Conservation (phyloP, 2,329 filamentous ascomycete genomes). For the Fusarium burgessii region DNA sequence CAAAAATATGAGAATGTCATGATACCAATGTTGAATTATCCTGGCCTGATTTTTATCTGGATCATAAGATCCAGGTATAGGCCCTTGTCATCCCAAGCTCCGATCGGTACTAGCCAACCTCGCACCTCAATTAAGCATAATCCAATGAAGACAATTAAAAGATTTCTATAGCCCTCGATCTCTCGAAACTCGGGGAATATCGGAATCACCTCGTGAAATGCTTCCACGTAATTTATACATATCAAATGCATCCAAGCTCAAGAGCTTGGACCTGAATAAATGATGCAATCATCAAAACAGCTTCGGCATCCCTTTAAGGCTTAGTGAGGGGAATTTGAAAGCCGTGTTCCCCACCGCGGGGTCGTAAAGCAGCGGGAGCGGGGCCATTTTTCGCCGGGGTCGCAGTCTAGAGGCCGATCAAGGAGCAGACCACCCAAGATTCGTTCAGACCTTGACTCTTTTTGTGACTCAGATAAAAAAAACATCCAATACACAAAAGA, state of each 20-base stretch:
- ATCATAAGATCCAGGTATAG: background rate
- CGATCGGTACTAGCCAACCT: background rate
- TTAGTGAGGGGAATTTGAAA: no score
- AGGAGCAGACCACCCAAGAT: slow-evolving; percentile 20
- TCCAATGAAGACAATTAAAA: background rate
- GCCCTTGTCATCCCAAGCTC: background rate
- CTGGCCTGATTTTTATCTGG: background rate
- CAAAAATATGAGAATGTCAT: background rate
- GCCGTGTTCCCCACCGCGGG: slow-evolving; percentile 16
- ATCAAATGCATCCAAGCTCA: background rate
- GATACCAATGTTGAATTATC: background rate
- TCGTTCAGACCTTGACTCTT: slow-evolving; percentile 25
- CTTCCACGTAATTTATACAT: background rate
- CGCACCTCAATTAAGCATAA: no score
- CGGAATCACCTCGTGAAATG: background rate
- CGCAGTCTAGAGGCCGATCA: slow-evolving; percentile 23
- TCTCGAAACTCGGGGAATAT: fast-evolving
- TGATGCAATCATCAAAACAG: slow-evolving; percentile 25
- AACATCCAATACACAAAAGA: slow-evolving; percentile 10
- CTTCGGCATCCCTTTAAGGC: slow-evolving; percentile 5
- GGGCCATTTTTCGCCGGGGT: slow-evolving; percentile 38
- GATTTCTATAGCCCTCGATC: fast-evolving
- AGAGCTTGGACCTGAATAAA: slow-evolving; percentile 18
- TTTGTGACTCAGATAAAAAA: slow-evolving; percentile 41
- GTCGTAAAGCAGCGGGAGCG: slow-evolving; percentile 33